phyloP scores from a whole-genome alignment of 148 eudicot genomes.

The Talinum fruticosum region DNA sequence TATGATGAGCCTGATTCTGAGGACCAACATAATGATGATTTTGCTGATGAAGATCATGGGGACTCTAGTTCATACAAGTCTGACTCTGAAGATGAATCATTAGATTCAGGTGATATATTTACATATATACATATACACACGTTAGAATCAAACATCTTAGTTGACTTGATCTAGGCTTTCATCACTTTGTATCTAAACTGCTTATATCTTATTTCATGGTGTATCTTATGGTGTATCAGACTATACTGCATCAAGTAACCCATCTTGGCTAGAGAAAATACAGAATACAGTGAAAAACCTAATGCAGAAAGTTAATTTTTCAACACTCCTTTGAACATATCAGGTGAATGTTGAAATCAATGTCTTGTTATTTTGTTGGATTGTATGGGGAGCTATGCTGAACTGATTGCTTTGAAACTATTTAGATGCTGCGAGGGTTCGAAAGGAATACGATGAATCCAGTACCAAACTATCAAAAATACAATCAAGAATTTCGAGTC shows the following conservation, averaged over 20 bases:
- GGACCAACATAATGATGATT: conserved; percentile 48
- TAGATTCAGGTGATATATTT: conserved; percentile 61
- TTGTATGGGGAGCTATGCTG: not conserved
- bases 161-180: conserved; percentile 5
- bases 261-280: conserved; percentile 91
- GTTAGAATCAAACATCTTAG: not conserved
- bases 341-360: conserved; percentile 46
- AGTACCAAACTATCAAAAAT: conserved; percentile 77
- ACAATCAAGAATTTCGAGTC: conserved; percentile 85
- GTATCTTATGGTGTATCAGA: conserved; percentile 34
- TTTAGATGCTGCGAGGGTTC: conserved; percentile 83
- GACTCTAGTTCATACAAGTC: conserved; percentile 55
- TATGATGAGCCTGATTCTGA: conserved; percentile 59
- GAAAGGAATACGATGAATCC: conserved; percentile 88
- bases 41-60: conserved; percentile 45
- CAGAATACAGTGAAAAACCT: conserved; percentile 69
- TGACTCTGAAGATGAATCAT: conserved; percentile 67
- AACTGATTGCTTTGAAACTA: conserved; percentile 11
- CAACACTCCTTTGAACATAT: conserved; percentile 72
- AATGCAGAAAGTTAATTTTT: conserved; percentile 72
- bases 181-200: not conserved
- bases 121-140: not conserved
- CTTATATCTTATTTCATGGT: not conserved
- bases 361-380: conserved; percentile 1
- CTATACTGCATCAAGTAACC: conserved; percentile 42